These are phyloP conservation scores for Lentinula lateritia DNA, from an alignment of 768 basidiomycete species.

Conservation along the genomic window DNA sequence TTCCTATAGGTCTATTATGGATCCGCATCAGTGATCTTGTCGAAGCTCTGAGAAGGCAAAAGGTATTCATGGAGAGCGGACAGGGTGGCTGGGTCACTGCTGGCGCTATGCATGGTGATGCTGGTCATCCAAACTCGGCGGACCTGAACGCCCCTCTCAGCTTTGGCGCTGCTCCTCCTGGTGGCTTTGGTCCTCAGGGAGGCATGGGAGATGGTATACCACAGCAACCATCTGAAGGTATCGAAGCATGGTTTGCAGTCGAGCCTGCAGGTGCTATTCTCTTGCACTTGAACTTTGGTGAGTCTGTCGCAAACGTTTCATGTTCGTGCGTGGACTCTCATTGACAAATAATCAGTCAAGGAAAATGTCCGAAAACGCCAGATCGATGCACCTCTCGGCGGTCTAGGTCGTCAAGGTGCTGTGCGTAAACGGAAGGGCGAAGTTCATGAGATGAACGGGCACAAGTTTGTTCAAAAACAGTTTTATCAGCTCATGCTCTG, in stretches of 20 bases:
- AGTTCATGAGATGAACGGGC: constrained; percentile 99
- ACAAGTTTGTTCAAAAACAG: constrained; percentile 94
- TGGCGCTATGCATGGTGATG: constrained; percentile 73
- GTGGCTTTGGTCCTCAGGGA: constrained; percentile 20
- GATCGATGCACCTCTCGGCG: constrained; percentile 78
- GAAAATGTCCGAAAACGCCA: constrained; percentile 96
- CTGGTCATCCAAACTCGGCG: constrained; percentile 28
- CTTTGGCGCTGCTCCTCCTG: constrained; percentile 39
- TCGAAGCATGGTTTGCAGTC: constrained; percentile 96
- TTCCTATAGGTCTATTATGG: constrained; percentile 94
- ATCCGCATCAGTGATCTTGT: constrained; percentile 90
- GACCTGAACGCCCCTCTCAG: constrained; percentile 47
- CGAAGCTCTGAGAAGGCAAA: constrained; percentile 88
- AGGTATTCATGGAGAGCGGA: constrained; percentile 81
- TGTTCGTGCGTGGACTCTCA: constrained; percentile 10
- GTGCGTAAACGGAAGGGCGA: constrained; percentile 97
- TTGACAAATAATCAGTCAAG: constrained; percentile 60
- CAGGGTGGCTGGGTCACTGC: constrained; percentile 96
- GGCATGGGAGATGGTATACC: constrained; percentile 19
- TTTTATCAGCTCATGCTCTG: constrained; percentile 99
- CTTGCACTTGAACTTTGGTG: constrained; percentile 88
- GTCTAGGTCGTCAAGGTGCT: constrained; percentile 95
- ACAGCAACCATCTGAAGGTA: constrained; percentile 53
- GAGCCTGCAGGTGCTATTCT: constrained; percentile 95
- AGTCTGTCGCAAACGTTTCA: constrained; percentile 24